Percentiles rank a stretch among this genome's conserved stretches.
phyloP scores from a whole-genome alignment of 805 yeast species.

The Saccharomycopsis guyanensis region DNA sequence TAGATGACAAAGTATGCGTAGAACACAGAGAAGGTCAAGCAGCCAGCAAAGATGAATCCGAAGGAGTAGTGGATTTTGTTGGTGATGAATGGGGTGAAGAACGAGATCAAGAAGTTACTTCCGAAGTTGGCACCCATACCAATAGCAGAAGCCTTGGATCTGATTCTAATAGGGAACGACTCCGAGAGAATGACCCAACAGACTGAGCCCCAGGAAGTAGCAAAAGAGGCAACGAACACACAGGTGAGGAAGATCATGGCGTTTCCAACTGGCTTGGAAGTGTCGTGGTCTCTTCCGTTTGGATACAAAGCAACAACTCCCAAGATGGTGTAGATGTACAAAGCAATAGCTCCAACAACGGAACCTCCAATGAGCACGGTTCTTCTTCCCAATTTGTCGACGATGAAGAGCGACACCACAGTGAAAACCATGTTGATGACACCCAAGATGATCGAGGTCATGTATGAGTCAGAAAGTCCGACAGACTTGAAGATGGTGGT shows the following conservation, averaged over 20 bases:
- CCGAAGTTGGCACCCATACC: slow-evolving; percentile 57
- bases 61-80: slow-evolving; percentile 26
- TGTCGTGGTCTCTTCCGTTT: slow-evolving; percentile 30
- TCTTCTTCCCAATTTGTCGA: slow-evolving; percentile 50
- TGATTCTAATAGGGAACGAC: slow-evolving; percentile 58
- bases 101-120: slow-evolving; percentile 55
- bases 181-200: slow-evolving; percentile 61
- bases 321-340: slow-evolving; percentile 40
- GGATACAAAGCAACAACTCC: slow-evolving; percentile 35
- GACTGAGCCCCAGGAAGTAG: slow-evolving; percentile 72
- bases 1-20: slow-evolving; percentile 68
- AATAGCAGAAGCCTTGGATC: slow-evolving; percentile 50
- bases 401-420: slow-evolving; percentile 42
- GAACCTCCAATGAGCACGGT: slow-evolving; percentile 42
- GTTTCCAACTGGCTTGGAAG: slow-evolving; percentile 47
- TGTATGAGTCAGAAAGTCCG: slow-evolving; percentile 48
- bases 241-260: slow-evolving; percentile 61
- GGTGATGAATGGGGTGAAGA: slow-evolving; percentile 64
- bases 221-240: slow-evolving; percentile 57
- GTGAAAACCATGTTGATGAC: slow-evolving; percentile 50
- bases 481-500: slow-evolving; percentile 54
- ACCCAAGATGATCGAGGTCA: slow-evolving; percentile 54
- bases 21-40: slow-evolving; percentile 46
- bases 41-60: slow-evolving; percentile 45
- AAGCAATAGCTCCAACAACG: slow-evolving; percentile 23